phyloP scores from a whole-genome alignment of 257 asterid genomes.

The Nicotiana tomentosiformis region DNA sequence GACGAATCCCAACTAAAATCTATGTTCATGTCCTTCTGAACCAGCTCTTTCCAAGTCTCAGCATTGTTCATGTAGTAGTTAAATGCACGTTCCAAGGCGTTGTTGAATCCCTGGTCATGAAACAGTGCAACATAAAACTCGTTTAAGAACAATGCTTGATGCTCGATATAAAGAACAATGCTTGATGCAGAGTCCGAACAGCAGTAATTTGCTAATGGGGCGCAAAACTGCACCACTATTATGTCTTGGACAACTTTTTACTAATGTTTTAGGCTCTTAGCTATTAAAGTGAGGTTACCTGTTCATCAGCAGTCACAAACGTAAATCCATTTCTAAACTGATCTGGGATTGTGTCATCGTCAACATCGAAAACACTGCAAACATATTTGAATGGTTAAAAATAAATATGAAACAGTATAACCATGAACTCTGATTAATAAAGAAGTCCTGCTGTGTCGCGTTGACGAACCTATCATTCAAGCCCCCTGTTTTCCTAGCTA shows the following conservation, averaged over 20 bases:
- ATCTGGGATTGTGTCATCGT: conserved; percentile 65
- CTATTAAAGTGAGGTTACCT: conserved; percentile 33
- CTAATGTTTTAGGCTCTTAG: neutral
- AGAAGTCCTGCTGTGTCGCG: neutral
- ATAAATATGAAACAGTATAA: neutral
- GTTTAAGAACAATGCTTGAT: neutral
- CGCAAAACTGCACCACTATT: neutral
- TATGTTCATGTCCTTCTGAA: conserved; percentile 72
- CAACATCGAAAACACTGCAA: conserved; percentile 88
- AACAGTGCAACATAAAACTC: neutral
- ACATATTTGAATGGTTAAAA: conserved; percentile 12
- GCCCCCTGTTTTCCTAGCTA: conserved; percentile 94
- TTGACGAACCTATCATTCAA: conserved; percentile 75
- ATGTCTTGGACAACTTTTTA: neutral
- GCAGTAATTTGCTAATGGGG: neutral
- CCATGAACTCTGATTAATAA: neutral
- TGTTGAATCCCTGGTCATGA: conserved; percentile 52
- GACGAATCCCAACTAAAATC: conserved; percentile 96
- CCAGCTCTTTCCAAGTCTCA: conserved; percentile 65
- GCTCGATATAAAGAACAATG: neutral
- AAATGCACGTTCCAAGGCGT: conserved; percentile 75
- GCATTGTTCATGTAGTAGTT: conserved; percentile 39
- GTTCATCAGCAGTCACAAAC: conserved; percentile 70
- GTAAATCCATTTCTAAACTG: conserved; percentile 87
- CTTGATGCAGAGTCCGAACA: neutral